phyloP scores from a whole-genome alignment of 768 basidiomycete genomes.

The Fistulinella prunicolor region DNA sequence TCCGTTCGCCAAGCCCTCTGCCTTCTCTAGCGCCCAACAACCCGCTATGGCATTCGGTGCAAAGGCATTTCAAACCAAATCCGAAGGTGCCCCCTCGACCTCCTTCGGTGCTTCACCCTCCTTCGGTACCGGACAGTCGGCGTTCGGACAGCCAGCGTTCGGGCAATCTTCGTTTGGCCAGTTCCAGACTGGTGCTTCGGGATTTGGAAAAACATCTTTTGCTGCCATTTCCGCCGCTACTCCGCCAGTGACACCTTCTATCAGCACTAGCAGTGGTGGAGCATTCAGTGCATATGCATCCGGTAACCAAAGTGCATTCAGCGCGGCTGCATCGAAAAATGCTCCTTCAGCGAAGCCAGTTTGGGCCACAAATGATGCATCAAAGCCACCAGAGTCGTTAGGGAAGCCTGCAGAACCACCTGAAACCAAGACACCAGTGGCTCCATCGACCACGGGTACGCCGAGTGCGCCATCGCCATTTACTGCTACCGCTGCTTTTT shows the following conservation, averaged over 20 bases:
- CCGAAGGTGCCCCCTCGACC: constrained; percentile 18
- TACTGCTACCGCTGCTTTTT: background rate
- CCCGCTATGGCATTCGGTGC: constrained; percentile 14
- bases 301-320: constrained; percentile 29
- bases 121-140: constrained; percentile 34
- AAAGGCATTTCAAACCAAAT: constrained; percentile 12
- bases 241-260: constrained; percentile 10
- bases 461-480: constrained; percentile 7
- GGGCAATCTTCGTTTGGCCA: constrained; percentile 35
- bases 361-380: constrained; percentile 15
- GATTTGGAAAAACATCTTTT: constrained; percentile 26
- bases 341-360: constrained; percentile 20
- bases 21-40: constrained; percentile 19
- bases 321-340: constrained; percentile 17
- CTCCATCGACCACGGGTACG: background rate
- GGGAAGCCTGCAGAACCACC: constrained; percentile 8
- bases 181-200: constrained; percentile 8
- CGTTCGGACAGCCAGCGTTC: constrained; percentile 40
- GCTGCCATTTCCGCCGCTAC: constrained; percentile 10
- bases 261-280: constrained; percentile 18
- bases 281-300: constrained; percentile 39
- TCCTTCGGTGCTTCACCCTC: constrained; percentile 30
- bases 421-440: constrained; percentile 11
- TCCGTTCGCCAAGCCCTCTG: constrained; percentile 22
- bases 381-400: constrained; percentile 12